Evolutionary conservation across 2,329 filamentous ascomycete species (phyloP).

Genomic region (Ilyonectria destructans): DNA sequence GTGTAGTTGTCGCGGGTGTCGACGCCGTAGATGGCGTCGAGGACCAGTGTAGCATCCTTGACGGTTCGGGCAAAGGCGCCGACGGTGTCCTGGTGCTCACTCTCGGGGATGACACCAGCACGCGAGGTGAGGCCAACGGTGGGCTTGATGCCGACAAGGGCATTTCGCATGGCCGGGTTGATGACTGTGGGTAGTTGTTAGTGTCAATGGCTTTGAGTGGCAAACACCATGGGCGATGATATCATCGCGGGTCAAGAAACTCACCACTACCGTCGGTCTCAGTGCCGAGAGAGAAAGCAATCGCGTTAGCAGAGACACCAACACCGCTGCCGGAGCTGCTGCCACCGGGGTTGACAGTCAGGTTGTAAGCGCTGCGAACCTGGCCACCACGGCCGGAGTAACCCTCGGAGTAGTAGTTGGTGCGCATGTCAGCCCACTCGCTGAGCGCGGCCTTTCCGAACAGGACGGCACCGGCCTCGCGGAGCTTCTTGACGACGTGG

Average conservation of each 20-base stretch:
- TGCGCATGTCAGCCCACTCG: constrained; percentile 84
- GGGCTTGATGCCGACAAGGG: constrained; percentile 82
- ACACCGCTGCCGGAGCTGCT: constrained; percentile 78
- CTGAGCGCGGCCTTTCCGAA: constrained; percentile 80
- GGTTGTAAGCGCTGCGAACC: constrained; percentile 77
- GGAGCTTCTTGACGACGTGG: constrained; percentile 73
- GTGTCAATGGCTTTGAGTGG: neutral
- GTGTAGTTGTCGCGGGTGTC: constrained; percentile 79
- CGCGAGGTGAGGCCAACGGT: constrained; percentile 82
- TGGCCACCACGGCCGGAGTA: constrained; percentile 78
- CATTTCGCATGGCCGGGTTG: constrained; percentile 79
- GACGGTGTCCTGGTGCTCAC: constrained; percentile 78
- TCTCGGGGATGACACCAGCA: constrained; percentile 76
- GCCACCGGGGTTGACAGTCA: constrained; percentile 78
- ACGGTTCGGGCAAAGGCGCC: constrained; percentile 79
- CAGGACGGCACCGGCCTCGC: constrained; percentile 77
- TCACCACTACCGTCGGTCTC: constrained; percentile 80
- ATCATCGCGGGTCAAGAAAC: constrained; percentile 31
- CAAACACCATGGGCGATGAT: neutral
- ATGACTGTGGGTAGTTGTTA: constrained; percentile 65
- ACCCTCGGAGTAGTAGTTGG: constrained; percentile 78
- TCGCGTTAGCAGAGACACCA: constrained; percentile 75
- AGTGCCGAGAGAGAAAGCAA: constrained; percentile 78
- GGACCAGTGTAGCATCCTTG: constrained; percentile 76
- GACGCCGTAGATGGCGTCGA: constrained; percentile 79